phyloP scores from a whole-genome alignment of 2,329 filamentous ascomycete genomes.

The Colletotrichum tamarilloi region DNA sequence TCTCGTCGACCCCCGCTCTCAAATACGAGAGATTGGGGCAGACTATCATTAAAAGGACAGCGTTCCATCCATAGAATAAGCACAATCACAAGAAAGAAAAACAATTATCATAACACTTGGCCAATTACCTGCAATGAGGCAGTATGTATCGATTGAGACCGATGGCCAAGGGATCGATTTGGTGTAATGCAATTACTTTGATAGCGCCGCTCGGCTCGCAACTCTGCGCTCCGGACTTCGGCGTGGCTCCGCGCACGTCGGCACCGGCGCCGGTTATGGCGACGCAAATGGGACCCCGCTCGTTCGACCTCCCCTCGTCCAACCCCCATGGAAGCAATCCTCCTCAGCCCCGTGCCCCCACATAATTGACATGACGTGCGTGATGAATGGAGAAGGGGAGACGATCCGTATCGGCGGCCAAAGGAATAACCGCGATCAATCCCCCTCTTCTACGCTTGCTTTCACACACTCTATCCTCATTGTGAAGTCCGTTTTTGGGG shows the following conservation, averaged over 20 bases:
- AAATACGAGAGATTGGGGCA: not conserved
- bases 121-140: not conserved
- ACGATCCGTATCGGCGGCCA: not conserved
- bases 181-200: not conserved
- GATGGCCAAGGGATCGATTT: too few relatives aligned
- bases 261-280: constrained; percentile 27
- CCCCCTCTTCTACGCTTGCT: not conserved
- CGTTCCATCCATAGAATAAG: not conserved
- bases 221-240: constrained; percentile 19
- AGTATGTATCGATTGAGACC: not conserved
- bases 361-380: constrained; percentile 22
- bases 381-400: not conserved
- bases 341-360: not conserved
- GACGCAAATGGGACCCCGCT: not conserved
- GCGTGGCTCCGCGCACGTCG: constrained; percentile 18
- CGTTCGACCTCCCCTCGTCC: not conserved
- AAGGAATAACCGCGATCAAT: not conserved
- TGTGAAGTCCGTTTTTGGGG: not conserved
- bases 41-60: constrained; percentile 13
- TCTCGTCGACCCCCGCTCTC: not conserved
- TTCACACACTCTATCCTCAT: not conserved
- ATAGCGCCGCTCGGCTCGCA: not conserved
- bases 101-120: not conserved
- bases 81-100: not conserved
- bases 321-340: too few relatives aligned